Base-by-base conservation (phyloP, 2,329 filamentous ascomycete species). In the Mycosphaerelloides madeirae region DNA sequence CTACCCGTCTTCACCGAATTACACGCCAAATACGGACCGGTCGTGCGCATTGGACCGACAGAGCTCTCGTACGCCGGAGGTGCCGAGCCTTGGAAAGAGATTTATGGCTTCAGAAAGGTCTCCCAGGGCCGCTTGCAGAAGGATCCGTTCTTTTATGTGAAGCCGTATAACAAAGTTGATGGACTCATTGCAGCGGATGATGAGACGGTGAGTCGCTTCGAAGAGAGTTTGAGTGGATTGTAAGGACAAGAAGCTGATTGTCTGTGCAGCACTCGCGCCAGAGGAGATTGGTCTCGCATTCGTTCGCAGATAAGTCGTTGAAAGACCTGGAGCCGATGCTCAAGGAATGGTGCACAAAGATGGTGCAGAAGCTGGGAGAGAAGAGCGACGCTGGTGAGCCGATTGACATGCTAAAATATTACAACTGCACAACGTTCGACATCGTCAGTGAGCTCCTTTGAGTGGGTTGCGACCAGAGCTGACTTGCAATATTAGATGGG, bases 21-120 rank as follows among this genome's bases (percentile, higher is more conserved):
- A 1, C 68, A 71, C 46, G 34, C 57, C 5, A 47, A 60, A 32
- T 68, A 70, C 47, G 69, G 66, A 1, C 49, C 56, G 3, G 55
- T 69, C 2, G 65, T 72, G 14, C 63, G 70, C 1, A 62, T 69
- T 12, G 57, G 60, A 1, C 71, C 71, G 0, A 62, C 63, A 29
- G 59, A 69, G 19, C 52, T 73, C 3, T 66, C 61, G 14, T 68
- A 65, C 51, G 60, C 56, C 38, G 35, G 41, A 15, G 55, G 53
- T 3, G 49, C 48, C 15, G 20, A 53, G 22, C 51, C 55, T 2
- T 62, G 50, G 49, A 54, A 57, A 35, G 53, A 57, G 12, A 44
- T 64, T 20, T 56, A 63, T 38, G 62, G 60, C 15, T 55, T 55
- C 49, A 50, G 48, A 29, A 57, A 55, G 19, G 18, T 40, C 8